These are phyloP conservation scores for Lipomyces yamanashiensis DNA, from an alignment of 805 yeast species.

Conservation along the genomic window DNA sequence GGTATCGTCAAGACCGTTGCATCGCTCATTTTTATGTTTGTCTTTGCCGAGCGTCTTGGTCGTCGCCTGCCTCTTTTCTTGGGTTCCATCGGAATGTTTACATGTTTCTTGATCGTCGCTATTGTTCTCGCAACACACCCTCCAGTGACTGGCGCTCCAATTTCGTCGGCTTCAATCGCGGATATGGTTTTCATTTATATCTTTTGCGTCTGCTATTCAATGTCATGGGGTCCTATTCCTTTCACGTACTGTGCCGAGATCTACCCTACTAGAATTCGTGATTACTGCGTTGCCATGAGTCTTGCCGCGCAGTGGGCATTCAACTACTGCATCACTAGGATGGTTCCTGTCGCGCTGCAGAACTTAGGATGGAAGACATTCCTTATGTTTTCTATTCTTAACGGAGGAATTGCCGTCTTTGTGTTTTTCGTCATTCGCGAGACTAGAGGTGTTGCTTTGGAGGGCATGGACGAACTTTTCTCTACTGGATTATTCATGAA, in stretches of 20 bases:
- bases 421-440: conserved; percentile 62
- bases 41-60: conserved; percentile 40
- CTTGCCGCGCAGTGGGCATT: conserved; percentile 35
- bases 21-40: conserved; percentile 37
- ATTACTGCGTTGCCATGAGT: conserved; percentile 33
- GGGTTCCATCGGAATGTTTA: conserved; percentile 39
- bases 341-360: conserved; percentile 29
- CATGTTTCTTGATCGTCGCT: conserved; percentile 38
- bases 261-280: conserved; percentile 33
- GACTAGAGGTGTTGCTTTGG: conserved; percentile 72
- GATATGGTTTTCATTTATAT: conserved; percentile 34
- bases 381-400: conserved; percentile 35
- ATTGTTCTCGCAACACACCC: conserved; percentile 24
- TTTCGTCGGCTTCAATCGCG: conserved; percentile 23
- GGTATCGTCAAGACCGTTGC: conserved; percentile 35
- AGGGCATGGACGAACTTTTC: conserved; percentile 76
- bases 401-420: conserved; percentile 48
- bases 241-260: conserved; percentile 33
- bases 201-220: conserved; percentile 27
- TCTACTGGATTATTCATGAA: conserved; percentile 26
- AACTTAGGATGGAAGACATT: conserved; percentile 36
- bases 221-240: conserved; percentile 36
- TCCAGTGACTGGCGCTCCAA: conserved; percentile 14
- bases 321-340: conserved; percentile 29
- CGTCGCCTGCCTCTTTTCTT: conserved; percentile 37